phyloP scores from a whole-genome alignment of 345 rosid species.

The Melaleuca alternifolia region DNA sequence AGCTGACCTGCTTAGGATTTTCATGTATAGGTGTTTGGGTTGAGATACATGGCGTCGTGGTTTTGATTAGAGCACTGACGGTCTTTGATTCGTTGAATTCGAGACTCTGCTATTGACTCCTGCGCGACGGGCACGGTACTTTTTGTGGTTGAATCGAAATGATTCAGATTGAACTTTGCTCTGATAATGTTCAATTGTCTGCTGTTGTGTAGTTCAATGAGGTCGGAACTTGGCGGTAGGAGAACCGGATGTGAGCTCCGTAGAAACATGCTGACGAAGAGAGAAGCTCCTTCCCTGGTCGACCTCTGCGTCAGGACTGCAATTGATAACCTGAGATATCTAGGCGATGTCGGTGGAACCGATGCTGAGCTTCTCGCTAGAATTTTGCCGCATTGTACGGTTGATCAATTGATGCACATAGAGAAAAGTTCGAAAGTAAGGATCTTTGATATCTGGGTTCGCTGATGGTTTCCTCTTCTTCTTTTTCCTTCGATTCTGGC shows the following conservation, averaged over 20 bases:
- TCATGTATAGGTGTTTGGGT: neutral
- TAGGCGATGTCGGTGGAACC: constrained; percentile 86
- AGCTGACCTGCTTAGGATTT: neutral
- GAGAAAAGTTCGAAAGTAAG: constrained; percentile 61
- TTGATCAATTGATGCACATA: constrained; percentile 67
- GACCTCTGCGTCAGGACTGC: constrained; percentile 66
- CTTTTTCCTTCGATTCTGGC: neutral
- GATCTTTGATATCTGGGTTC: neutral
- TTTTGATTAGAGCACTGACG: neutral
- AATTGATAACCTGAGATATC: constrained; percentile 44
- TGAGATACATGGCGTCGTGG: neutral
- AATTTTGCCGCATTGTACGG: constrained; percentile 61
- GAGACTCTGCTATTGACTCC: neutral
- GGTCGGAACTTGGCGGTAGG: neutral
- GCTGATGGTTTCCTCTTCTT: neutral
- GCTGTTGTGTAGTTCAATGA: neutral
- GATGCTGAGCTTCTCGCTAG: constrained; percentile 63
- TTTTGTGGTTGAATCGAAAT: neutral
- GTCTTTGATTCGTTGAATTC: neutral
- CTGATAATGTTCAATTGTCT: neutral
- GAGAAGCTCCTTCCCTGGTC: constrained; percentile 55
- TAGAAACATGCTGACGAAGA: neutral
- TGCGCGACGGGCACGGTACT: neutral
- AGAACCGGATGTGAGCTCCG: neutral
- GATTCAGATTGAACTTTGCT: neutral